Conservation (phyloP, 2,329 filamentous ascomycete species). For the Alternaria triticina region DNA sequence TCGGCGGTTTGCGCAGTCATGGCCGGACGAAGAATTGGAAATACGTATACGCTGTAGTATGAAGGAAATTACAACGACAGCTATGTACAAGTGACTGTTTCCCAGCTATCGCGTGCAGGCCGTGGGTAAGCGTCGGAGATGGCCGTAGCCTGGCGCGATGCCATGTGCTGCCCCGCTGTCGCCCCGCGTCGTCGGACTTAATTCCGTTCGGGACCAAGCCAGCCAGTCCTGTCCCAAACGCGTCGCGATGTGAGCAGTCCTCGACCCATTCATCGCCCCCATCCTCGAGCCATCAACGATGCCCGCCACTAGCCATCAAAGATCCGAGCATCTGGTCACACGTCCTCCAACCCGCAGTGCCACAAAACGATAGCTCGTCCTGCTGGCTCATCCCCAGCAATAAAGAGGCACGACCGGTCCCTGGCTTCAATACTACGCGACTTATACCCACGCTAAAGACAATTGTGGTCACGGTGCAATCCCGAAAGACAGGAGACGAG, state of each 20-base stretch:
- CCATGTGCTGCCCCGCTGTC: conserved; percentile 10
- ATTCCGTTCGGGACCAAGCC: not conserved
- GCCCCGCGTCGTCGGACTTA: conserved; percentile 8
- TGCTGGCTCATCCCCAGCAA: not conserved
- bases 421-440: not conserved
- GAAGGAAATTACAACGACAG: not conserved
- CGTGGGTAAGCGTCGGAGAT: conserved; percentile 27
- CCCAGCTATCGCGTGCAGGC: not conserved
- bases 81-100: not conserved
- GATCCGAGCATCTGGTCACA: not conserved
- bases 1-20: conserved; percentile 28
- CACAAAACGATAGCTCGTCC: not conserved
- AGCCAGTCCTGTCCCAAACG: not conserved
- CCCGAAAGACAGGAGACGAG: not conserved
- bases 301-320: not conserved
- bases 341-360: not conserved
- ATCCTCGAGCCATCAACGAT: not conserved
- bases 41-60: not conserved
- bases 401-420: not conserved
- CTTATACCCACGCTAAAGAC: not conserved
- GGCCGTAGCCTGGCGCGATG: conserved; percentile 21
- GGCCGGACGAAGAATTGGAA: not conserved
- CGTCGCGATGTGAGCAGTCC: not conserved
- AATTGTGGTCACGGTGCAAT: not conserved
- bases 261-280: not conserved